Evolutionary conservation across 495 filamentous ascomycete genomes (phyloP).

Genomic region (Penicillium desertorum): DNA sequence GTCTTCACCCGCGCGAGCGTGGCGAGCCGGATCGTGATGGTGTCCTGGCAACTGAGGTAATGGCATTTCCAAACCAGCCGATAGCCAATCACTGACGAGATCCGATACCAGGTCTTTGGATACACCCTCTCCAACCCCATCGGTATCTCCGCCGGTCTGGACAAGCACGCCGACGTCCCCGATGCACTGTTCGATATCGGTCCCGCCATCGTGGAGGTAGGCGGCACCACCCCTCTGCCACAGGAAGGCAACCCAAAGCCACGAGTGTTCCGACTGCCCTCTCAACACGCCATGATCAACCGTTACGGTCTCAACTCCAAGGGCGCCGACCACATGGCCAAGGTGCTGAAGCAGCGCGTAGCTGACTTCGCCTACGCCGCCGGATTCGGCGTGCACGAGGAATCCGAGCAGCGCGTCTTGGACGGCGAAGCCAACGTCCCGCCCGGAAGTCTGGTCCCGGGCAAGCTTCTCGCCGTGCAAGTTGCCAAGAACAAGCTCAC

Average conservation of each 20-base stretch:
- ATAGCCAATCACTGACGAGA: conserved; percentile 10
- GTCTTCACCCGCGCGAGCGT: conserved; percentile 73
- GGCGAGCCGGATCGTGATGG: conserved; percentile 51
- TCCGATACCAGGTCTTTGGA: conserved; percentile 65
- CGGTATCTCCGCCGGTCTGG: conserved; percentile 87
- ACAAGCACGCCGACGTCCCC: conserved; percentile 89
- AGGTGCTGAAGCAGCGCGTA: conserved; percentile 72
- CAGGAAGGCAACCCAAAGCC: conserved; percentile 86
- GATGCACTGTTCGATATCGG: conserved; percentile 79
- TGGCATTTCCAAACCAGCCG: background rate
- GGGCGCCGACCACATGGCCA: conserved; percentile 83
- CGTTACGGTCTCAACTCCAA: conserved; percentile 92
- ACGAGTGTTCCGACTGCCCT: conserved; percentile 80
- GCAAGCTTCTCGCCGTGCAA: conserved; percentile 84
- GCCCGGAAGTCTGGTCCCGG: conserved; percentile 72
- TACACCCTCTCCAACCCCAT: conserved; percentile 78
- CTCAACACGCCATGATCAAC: conserved; percentile 84
- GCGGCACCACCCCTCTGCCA: conserved; percentile 79
- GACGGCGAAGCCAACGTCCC: conserved; percentile 64
- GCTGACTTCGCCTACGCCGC: conserved; percentile 68
- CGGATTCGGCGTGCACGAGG: conserved; percentile 61
- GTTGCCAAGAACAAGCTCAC: conserved; percentile 96
- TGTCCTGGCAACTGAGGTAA: conserved; percentile 53
- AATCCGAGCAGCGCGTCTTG: conserved; percentile 68
- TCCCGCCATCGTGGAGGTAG: conserved; percentile 82